A percentile compares a stretch with the other conserved stretches of the same genome.
These are phyloP conservation scores for Camptophora hylomeconis DNA, from an alignment of 2,329 filamentous ascomycete genomes.

Conservation along the genomic window DNA sequence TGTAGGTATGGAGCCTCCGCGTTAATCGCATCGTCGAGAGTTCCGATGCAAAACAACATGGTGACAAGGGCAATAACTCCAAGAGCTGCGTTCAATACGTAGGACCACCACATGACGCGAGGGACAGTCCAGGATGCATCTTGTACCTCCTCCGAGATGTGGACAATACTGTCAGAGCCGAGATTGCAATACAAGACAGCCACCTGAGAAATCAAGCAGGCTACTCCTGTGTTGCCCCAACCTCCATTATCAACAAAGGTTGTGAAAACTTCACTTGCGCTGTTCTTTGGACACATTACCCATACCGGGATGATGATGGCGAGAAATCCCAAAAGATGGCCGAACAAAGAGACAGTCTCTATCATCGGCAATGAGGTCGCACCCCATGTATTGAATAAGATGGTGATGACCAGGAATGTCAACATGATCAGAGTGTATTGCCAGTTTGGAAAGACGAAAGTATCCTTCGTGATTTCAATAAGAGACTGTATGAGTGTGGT, in stretches of 20 bases:
- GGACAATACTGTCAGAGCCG: slow-evolving; percentile 5
- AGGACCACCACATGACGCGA: slow-evolving; percentile 32
- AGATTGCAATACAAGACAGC: slow-evolving; percentile 10
- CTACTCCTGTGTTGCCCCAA: slow-evolving; percentile 18
- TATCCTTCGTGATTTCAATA: slow-evolving; percentile 20
- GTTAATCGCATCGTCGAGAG: slow-evolving; percentile 23
- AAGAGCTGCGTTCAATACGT: slow-evolving; percentile 31
- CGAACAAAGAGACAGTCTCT: slow-evolving; percentile 15
- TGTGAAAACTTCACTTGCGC: slow-evolving; percentile 17
- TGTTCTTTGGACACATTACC: slow-evolving; percentile 14
- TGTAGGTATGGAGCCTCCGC: slow-evolving; percentile 13
- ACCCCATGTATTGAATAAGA: slow-evolving; percentile 17
- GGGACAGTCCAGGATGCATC: slow-evolving; percentile 34
- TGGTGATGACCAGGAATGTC: slow-evolving; percentile 14
- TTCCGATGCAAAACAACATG: slow-evolving; percentile 28
- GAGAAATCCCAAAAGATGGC: slow-evolving; percentile 16
- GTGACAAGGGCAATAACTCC: slow-evolving; percentile 34
- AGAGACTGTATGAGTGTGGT: slow-evolving; percentile 25
- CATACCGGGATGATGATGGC: slow-evolving; percentile 16
- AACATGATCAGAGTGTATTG: slow-evolving; percentile 20
- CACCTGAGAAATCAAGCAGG: slow-evolving; percentile 10
- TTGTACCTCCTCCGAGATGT: slow-evolving; percentile 30
- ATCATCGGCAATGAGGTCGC: slow-evolving; percentile 14
- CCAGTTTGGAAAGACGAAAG: slow-evolving; percentile 19
- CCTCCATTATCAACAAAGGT: slow-evolving; percentile 18